Evolutionary conservation across 345 rosid species (phyloP).

Genomic region (Aquilaria sinensis): DNA sequence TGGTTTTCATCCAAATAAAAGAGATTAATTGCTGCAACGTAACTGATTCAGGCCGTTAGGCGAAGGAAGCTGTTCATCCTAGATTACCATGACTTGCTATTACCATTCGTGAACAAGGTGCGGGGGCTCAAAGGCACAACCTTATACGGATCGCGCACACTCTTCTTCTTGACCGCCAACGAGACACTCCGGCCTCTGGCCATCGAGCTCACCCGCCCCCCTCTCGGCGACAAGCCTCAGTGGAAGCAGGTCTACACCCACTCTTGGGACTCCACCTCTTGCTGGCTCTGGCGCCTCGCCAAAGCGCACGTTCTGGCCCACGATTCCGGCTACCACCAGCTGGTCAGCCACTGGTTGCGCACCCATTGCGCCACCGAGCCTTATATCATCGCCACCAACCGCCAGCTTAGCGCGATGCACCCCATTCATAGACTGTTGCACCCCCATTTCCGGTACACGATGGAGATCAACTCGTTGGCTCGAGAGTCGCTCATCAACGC

Average conservation of each 20-base stretch:
- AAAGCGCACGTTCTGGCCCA: constrained; percentile 58
- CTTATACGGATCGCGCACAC: constrained; percentile 51
- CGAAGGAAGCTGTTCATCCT: constrained; percentile 44
- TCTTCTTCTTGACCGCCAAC: constrained; percentile 36
- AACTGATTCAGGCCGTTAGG: constrained; percentile 31
- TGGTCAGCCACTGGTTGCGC: constrained; percentile 48
- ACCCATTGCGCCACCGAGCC: constrained; percentile 55
- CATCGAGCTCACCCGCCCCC: constrained; percentile 57
- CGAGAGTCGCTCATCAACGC: constrained; percentile 42
- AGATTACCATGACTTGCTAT: constrained; percentile 51
- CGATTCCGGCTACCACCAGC: constrained; percentile 52
- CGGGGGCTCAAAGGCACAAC: constrained; percentile 38
- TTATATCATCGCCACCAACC: constrained; percentile 43
- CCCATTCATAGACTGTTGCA: constrained; percentile 45
- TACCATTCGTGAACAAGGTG: constrained; percentile 53
- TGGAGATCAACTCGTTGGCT: constrained; percentile 67
- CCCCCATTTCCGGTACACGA: constrained; percentile 65
- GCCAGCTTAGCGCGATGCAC: constrained; percentile 61
- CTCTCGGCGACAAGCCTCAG: constrained; percentile 41
- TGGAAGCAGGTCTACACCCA: constrained; percentile 44
- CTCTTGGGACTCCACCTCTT: constrained; percentile 22
- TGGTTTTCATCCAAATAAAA: background rate
- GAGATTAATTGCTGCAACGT: background rate
- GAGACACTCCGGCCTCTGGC: constrained; percentile 42
- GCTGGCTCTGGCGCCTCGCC: constrained; percentile 62